Evolutionary conservation across 768 basidiomycete species (phyloP).

Genomic region (Kwoniella shandongensis): DNA sequence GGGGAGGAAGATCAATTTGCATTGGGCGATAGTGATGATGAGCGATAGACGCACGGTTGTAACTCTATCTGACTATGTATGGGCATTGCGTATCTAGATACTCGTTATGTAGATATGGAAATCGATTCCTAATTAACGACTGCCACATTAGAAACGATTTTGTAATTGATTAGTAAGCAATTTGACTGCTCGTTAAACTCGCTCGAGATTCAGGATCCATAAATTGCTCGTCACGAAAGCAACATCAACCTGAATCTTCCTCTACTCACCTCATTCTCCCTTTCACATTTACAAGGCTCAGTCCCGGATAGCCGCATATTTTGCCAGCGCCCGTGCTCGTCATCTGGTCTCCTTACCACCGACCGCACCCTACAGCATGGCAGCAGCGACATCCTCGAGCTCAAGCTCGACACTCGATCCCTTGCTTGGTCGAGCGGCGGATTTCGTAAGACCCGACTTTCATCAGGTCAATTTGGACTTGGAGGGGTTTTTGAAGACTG

Average conservation of each 20-base stretch:
- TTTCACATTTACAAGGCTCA: background rate
- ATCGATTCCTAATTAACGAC: background rate
- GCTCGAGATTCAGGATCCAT: too few species aligned
- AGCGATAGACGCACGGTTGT: too few species aligned
- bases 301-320: too few species aligned
- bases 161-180: too few species aligned
- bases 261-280: background rate
- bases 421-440: slow-evolving; percentile 40
- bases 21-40: slow-evolving; percentile 34
- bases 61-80: too few species aligned
- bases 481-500: slow-evolving; percentile 76
- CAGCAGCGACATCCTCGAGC: slow-evolving; percentile 22
- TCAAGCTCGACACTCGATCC: slow-evolving; percentile 23
- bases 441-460: slow-evolving; percentile 79
- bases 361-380: slow-evolving; percentile 22
- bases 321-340: too few species aligned
- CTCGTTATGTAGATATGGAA: too few species aligned
- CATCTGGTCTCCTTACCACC: too few species aligned
- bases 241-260: slow-evolving; percentile 9
- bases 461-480: slow-evolving; percentile 87
- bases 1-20: slow-evolving; percentile 30
- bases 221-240: too few species aligned
- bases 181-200: too few species aligned
- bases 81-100: too few species aligned
- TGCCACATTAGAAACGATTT: background rate